These are phyloP conservation scores for Scedosporium dehoogii DNA, from an alignment of 2,329 filamentous ascomycete species.

Conservation along the genomic window DNA sequence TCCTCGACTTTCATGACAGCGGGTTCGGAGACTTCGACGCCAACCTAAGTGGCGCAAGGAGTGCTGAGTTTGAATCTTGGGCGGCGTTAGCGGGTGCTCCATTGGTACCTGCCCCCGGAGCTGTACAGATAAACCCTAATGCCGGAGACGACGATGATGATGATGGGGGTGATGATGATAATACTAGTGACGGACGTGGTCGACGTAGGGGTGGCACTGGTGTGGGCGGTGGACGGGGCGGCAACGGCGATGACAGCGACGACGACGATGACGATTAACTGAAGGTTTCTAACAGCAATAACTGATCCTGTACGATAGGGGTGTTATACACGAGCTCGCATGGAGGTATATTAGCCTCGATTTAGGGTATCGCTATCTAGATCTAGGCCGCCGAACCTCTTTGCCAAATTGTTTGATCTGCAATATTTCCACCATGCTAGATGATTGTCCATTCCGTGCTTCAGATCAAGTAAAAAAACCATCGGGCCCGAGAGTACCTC, in stretches of 20 bases:
- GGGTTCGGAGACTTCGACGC: constrained; percentile 15
- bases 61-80: constrained; percentile 12
- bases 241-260: background rate
- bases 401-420: no score
- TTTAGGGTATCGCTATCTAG: no score
- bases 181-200: background rate
- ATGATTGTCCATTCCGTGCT: no score
- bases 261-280: constrained; percentile 2
- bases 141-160: background rate
- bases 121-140: background rate
- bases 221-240: background rate
- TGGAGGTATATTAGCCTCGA: no score
- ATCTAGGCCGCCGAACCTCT: no score
- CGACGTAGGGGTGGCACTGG: background rate
- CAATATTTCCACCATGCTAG: no score
- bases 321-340: no score
- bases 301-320: no score
- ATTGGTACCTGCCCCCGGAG: background rate
- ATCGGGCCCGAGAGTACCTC: no score
- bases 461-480: no score
- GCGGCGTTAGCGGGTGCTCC: constrained; percentile 10
- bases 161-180: background rate
- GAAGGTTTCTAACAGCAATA: background rate
- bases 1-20: constrained; percentile 12
- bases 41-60: constrained; percentile 12